These are phyloP conservation scores for Chaetomium sp. DNA, from an alignment of 2,329 filamentous ascomycete genomes.

Conservation along the genomic window DNA sequence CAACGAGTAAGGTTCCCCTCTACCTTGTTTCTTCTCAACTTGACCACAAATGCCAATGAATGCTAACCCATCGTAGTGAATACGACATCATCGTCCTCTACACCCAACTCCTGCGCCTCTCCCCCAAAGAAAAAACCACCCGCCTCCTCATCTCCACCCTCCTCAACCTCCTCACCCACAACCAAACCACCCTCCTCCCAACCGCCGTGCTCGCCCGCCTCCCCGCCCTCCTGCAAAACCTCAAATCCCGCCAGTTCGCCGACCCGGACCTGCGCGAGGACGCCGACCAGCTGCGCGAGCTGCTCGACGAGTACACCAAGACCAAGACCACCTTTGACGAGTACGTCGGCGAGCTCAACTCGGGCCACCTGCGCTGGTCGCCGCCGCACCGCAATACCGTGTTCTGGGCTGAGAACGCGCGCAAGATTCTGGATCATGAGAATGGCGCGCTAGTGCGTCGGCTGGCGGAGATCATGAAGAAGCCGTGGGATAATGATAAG, in stretches of 20 bases:
- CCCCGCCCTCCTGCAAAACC: slow-evolving; percentile 58
- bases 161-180: slow-evolving; percentile 69
- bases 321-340: slow-evolving; percentile 78
- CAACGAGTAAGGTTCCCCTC: slow-evolving; percentile 61
- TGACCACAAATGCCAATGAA: background rate
- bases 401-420: slow-evolving; percentile 90
- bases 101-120: slow-evolving; percentile 83
- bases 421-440: slow-evolving; percentile 76
- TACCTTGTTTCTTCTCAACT: background rate
- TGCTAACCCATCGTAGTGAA: slow-evolving; percentile 51
- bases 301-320: slow-evolving; percentile 61
- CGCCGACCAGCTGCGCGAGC: slow-evolving; percentile 52
- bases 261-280: slow-evolving; percentile 61
- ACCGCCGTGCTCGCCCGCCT: slow-evolving; percentile 81
- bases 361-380: slow-evolving; percentile 86
- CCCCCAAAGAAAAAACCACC: slow-evolving; percentile 97
- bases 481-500: slow-evolving; percentile 71
- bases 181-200: slow-evolving; percentile 69
- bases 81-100: slow-evolving; percentile 89
- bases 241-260: slow-evolving; percentile 54
- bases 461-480: slow-evolving; percentile 74
- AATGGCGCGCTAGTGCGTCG: slow-evolving; percentile 72
- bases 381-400: slow-evolving; percentile 79
- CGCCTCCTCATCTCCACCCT: slow-evolving; percentile 84
- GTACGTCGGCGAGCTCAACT: slow-evolving; percentile 78